Percentiles rank a stretch among this genome's conserved stretches.
Evolutionary conservation across 2,329 filamentous ascomycete genomes (phyloP).

Genomic region (Pseudocercospora ulei): DNA sequence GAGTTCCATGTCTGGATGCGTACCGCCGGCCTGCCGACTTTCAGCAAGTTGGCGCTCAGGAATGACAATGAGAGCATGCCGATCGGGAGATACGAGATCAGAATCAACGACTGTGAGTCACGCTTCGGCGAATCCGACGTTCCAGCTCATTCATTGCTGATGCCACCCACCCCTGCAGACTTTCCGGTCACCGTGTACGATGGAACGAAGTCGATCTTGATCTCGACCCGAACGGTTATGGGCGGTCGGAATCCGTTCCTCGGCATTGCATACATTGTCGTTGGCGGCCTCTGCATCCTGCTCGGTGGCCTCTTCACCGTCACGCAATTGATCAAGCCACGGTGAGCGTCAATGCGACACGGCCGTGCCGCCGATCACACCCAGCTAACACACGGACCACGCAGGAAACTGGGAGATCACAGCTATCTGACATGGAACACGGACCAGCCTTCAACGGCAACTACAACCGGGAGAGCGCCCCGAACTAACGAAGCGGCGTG

Average conservation of each 20-base stretch:
- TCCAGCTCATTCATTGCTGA: slow-evolving; percentile 17
- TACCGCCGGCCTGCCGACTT: slow-evolving; percentile 82
- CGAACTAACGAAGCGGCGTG: slow-evolving; percentile 30
- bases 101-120: slow-evolving; percentile 66
- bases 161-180: slow-evolving; percentile 39
- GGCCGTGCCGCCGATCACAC: slow-evolving; percentile 4
- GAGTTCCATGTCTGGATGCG: slow-evolving; percentile 98
- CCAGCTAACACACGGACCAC: slow-evolving; percentile 17
- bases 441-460: slow-evolving; percentile 51
- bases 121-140: slow-evolving; percentile 10
- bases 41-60: slow-evolving; percentile 82
- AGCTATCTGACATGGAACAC: slow-evolving; percentile 96
- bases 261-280: slow-evolving; percentile 89
- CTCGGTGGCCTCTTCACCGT: slow-evolving; percentile 81
- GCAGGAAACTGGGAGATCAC: slow-evolving; percentile 91
- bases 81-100: slow-evolving; percentile 62
- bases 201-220: slow-evolving; percentile 79
- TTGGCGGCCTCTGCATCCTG: slow-evolving; percentile 84
- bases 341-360: slow-evolving; percentile 47
- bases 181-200: slow-evolving; percentile 71
- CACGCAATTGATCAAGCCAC: slow-evolving; percentile 82
- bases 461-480: slow-evolving; percentile 40
- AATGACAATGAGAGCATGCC: slow-evolving; percentile 64
- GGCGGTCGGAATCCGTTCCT: slow-evolving; percentile 92
- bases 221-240: slow-evolving; percentile 84